These are phyloP conservation scores for Ceratobasidium theobromae DNA, from an alignment of 1,284 basidiomycete genomes.

Conservation along the genomic window DNA sequence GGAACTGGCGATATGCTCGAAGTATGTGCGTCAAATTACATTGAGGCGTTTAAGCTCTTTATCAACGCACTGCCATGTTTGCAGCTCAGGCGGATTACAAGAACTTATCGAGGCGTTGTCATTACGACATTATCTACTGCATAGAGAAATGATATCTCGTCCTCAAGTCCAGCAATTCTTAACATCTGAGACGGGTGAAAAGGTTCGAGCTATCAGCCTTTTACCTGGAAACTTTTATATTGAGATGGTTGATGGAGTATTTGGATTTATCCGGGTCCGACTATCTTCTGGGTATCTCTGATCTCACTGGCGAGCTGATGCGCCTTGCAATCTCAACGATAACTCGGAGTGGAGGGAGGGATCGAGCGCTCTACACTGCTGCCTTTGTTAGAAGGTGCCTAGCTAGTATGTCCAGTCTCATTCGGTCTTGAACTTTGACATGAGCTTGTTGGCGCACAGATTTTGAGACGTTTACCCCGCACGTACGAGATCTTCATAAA, in stretches of 20 bases:
- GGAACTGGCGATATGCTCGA: constrained; percentile 78
- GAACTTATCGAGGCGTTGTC: constrained; percentile 94
- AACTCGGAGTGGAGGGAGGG: constrained; percentile 65
- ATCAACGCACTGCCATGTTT: constrained; percentile 9
- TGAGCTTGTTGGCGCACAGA: constrained; percentile 49
- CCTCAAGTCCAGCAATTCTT: constrained; percentile 67
- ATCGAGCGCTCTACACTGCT: constrained; percentile 69
- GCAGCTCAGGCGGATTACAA: constrained; percentile 59
- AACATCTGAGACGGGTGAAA: constrained; percentile 57
- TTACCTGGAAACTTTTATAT: not conserved
- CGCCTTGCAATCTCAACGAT: constrained; percentile 83
- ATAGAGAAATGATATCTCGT: constrained; percentile 68
- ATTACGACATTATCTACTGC: constrained; percentile 84
- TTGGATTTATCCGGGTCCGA: constrained; percentile 74
- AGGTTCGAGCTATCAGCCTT: constrained; percentile 53
- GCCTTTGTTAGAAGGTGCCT: constrained; percentile 81
- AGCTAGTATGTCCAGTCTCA: constrained; percentile 55
- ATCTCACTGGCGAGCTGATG: constrained; percentile 98
- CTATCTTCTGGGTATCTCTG: constrained; percentile 89
- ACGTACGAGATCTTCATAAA: constrained; percentile 73
- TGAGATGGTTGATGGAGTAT: constrained; percentile 50
- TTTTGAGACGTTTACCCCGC: constrained; percentile 71
- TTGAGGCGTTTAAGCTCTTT: not conserved
- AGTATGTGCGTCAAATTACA: constrained; percentile 60
- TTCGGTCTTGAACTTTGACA: not conserved